A percentile compares a stretch with the other conserved stretches of the same genome.
Evolutionary conservation across 352 stramenopile species (phyloP).

Genomic region (Thalassiosira ordinaria): DNA sequence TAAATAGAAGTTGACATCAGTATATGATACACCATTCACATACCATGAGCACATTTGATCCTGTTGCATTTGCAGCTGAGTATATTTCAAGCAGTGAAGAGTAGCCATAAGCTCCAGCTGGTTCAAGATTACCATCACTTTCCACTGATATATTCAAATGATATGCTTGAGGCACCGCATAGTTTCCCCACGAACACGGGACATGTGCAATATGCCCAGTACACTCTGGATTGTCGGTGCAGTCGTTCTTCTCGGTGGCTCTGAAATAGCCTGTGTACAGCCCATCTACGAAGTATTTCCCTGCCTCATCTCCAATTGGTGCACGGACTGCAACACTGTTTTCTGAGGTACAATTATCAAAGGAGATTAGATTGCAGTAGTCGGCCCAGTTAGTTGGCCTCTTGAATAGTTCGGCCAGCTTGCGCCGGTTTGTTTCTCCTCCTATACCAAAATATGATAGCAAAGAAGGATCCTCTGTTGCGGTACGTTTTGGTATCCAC

Average conservation of each 20-base stretch:
- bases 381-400: constrained; percentile 46
- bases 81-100: no score
- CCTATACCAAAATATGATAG: no score
- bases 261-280: constrained; percentile 47
- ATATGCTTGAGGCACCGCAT: no score
- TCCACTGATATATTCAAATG: no score
- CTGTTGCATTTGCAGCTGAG: no score
- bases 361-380: constrained; percentile 46
- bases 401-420: constrained; percentile 50
- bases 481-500: no score
- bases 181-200: constrained; percentile 28
- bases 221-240: constrained; percentile 31
- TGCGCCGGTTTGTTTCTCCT: no score
- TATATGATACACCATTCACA: no score
- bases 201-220: constrained; percentile 38
- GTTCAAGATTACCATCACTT: no score
- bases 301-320: constrained; percentile 3
- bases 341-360: constrained; percentile 21
- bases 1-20: no score
- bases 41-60: no score
- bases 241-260: constrained; percentile 39
- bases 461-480: not conserved
- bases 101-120: no score
- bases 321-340: constrained; percentile 15
- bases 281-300: constrained; percentile 21